These are phyloP conservation scores for Immersiella caudata DNA, from an alignment of 495 filamentous ascomycete genomes.

Conservation along the genomic window DNA sequence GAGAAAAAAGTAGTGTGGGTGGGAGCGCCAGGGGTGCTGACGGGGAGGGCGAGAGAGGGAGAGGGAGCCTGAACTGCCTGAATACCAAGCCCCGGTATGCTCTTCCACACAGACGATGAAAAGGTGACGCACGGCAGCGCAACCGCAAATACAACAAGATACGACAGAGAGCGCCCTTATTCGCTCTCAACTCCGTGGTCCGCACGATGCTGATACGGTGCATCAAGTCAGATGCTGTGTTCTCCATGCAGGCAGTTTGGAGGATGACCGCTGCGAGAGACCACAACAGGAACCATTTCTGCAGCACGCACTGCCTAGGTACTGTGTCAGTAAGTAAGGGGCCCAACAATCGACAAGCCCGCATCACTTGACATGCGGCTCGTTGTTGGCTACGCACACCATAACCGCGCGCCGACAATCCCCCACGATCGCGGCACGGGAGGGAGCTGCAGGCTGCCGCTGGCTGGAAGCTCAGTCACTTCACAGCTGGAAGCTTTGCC, in stretches of 20 bases:
- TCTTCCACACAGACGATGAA: neutral
- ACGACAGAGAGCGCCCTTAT: neutral
- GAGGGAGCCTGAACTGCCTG: neutral
- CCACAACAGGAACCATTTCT: neutral
- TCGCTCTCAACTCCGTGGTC: neutral
- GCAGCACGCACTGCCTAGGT: neutral
- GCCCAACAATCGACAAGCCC: neutral
- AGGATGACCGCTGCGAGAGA: neutral
- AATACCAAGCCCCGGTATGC: neutral
- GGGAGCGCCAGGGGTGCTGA: neutral
- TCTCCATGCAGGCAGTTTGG: neutral
- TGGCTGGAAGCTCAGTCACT: neutral
- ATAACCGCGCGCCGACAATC: neutral
- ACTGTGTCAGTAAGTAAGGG: neutral
- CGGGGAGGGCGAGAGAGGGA: neutral
- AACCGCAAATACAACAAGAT: neutral
- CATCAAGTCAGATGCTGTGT: neutral
- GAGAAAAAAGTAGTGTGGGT: neutral
- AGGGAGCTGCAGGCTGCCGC: neutral
- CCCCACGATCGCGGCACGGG: neutral
- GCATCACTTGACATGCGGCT: conserved; percentile 1
- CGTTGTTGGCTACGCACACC: neutral
- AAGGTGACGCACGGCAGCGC: neutral
- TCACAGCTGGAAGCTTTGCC: neutral
- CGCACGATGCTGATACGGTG: neutral